A percentile compares a stretch with the other conserved stretches of the same genome.
Conservation (phyloP, 164 flowering plant species). For the Liquidambar formosana region DNA sequence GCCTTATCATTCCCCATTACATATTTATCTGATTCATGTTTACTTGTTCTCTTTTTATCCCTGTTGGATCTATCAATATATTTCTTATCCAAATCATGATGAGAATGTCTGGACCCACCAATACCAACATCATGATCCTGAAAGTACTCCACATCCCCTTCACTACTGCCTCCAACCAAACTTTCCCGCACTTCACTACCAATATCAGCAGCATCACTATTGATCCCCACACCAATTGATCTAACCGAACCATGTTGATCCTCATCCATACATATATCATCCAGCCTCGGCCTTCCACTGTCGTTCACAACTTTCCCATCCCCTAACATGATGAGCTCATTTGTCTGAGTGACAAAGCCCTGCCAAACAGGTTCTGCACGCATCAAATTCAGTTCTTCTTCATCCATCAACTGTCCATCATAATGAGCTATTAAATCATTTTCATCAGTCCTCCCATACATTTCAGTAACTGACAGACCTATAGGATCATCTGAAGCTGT, state of each 20-base stretch:
- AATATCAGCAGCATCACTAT: slow-evolving; percentile 86
- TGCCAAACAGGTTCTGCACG: slow-evolving; percentile 96
- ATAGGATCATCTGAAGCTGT: slow-evolving; percentile 59
- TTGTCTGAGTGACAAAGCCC: slow-evolving; percentile 90
- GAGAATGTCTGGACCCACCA: slow-evolving; percentile 41
- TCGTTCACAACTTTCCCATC: slow-evolving; percentile 61
- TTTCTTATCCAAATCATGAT: slow-evolving; percentile 39
- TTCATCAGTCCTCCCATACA: slow-evolving; percentile 58
- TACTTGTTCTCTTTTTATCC: slow-evolving; percentile 38
- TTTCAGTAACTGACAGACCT: slow-evolving; percentile 57
- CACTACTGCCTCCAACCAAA: slow-evolving; percentile 81
- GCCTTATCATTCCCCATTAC: slow-evolving; percentile 44
- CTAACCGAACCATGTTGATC: slow-evolving; percentile 94
- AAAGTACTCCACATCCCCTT: slow-evolving; percentile 81
- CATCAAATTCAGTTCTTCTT: slow-evolving; percentile 84
- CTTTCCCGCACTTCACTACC: slow-evolving; percentile 89
- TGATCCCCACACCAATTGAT: slow-evolving; percentile 97
- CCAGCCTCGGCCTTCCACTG: slow-evolving; percentile 53
- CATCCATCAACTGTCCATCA: slow-evolving; percentile 94
- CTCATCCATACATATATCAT: slow-evolving; percentile 73
- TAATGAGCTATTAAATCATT: slow-evolving; percentile 76
- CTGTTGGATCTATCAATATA: slow-evolving; percentile 37
- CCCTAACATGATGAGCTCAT: slow-evolving; percentile 73
- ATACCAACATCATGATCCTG: slow-evolving; percentile 60
- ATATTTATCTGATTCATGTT: slow-evolving; percentile 40